A percentile compares a stretch with the other conserved stretches of the same genome.
phyloP scores from a whole-genome alignment of 768 basidiomycete species.

The Boletales sp. region DNA sequence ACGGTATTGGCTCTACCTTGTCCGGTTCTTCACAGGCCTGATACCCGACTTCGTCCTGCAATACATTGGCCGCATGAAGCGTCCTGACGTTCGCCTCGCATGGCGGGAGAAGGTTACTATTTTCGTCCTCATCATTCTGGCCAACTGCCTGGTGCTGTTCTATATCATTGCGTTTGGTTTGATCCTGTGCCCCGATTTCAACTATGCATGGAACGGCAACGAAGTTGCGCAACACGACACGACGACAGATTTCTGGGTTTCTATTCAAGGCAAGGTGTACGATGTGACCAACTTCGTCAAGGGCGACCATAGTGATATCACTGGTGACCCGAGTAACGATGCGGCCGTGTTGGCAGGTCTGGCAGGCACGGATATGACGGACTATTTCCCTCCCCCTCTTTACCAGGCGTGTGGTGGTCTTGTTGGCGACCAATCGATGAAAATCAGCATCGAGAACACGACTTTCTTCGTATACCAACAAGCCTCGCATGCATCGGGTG shows the following conservation, averaged over 20 bases:
- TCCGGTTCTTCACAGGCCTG: slow-evolving; percentile 52
- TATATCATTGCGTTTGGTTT: slow-evolving; percentile 63
- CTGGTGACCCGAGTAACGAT: slow-evolving; percentile 47
- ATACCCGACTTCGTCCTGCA: slow-evolving; percentile 51
- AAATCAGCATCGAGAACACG: slow-evolving; percentile 46
- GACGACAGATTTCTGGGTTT: slow-evolving; percentile 57
- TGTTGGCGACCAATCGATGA: slow-evolving; percentile 43
- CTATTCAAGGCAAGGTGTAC: slow-evolving; percentile 59
- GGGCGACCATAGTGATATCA: slow-evolving; percentile 61
- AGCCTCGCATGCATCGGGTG: slow-evolving; percentile 59
- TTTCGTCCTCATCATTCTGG: slow-evolving; percentile 51
- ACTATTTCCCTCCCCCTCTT: slow-evolving; percentile 63
- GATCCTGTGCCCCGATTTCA: slow-evolving; percentile 58
- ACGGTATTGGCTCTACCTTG: slow-evolving; percentile 56
- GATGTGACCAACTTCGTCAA: slow-evolving; percentile 57
- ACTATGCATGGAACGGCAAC: slow-evolving; percentile 52
- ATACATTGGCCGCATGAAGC: slow-evolving; percentile 59
- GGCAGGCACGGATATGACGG: slow-evolving; percentile 59
- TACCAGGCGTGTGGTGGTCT: slow-evolving; percentile 56
- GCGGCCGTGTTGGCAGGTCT: slow-evolving; percentile 46
- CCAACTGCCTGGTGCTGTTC: slow-evolving; percentile 56
- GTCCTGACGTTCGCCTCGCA: slow-evolving; percentile 61
- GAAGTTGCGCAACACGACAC: slow-evolving; percentile 52
- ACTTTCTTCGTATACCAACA: slow-evolving; percentile 35
- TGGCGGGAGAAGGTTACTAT: slow-evolving; percentile 72